A percentile compares a stretch with the other conserved stretches of the same genome.
Conservation (phyloP, 768 basidiomycete species). For the Erythrobasidium yunnanense region DNA sequence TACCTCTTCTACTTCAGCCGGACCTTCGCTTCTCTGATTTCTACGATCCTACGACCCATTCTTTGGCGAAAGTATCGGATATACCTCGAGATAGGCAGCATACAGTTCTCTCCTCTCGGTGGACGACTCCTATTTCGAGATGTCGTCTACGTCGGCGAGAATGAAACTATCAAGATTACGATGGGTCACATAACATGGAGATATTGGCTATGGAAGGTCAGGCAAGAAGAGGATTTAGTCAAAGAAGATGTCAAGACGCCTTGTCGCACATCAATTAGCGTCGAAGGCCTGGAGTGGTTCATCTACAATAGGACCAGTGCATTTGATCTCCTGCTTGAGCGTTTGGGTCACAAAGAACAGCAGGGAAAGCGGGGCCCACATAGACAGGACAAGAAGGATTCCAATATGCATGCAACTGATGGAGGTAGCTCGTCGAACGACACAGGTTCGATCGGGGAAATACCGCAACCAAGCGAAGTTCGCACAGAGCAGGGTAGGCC, state of each 20-base stretch:
- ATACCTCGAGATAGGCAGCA: slow-evolving; percentile 79
- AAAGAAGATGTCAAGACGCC: slow-evolving; percentile 44
- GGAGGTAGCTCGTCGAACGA: background rate
- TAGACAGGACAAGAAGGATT: slow-evolving; percentile 19
- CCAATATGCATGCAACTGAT: background rate
- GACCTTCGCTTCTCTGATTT: slow-evolving; percentile 59
- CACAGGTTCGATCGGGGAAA: slow-evolving; percentile 4
- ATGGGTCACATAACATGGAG: slow-evolving; percentile 83
- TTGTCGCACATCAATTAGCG: slow-evolving; percentile 67
- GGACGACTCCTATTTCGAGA: slow-evolving; percentile 83
- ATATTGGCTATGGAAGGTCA: slow-evolving; percentile 78
- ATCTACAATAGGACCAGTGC: slow-evolving; percentile 80
- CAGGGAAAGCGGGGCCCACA: background rate
- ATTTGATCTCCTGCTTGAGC: slow-evolving; percentile 72
- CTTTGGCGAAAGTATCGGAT: slow-evolving; percentile 68
- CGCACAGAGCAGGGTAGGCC: background rate
- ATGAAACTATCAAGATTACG: slow-evolving; percentile 65
- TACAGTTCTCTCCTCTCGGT: slow-evolving; percentile 77
- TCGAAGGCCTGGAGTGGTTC: slow-evolving; percentile 86
- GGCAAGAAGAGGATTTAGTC: slow-evolving; percentile 59
- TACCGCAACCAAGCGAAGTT: slow-evolving; percentile 22
- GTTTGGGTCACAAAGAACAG: slow-evolving; percentile 39
- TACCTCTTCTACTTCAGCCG: slow-evolving; percentile 87
- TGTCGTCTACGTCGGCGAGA: slow-evolving; percentile 77
- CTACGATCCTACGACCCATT: slow-evolving; percentile 55